Base-by-base conservation (phyloP, 129 eudicot genomes). In the Chrysanthemum makinoi region DNA sequence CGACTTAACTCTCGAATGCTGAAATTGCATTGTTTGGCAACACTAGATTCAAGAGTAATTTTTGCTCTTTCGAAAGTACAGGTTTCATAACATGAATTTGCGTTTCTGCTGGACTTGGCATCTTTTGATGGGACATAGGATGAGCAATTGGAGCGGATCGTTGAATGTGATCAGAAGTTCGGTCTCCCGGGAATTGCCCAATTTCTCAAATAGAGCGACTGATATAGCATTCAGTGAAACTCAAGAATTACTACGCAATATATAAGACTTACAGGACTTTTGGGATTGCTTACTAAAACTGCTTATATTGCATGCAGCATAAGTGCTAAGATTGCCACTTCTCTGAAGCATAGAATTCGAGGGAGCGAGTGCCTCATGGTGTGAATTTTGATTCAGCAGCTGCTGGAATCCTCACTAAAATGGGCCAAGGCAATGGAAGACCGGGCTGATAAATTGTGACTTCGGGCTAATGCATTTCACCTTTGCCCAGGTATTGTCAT, bases 341-440 rank as follows among this genome's bases (percentile, higher is more conserved):
- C 80, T 84, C 96, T 0, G 80, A 83, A 79, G 87, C 89, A 50
- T 77, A 72, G 62, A 17, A 44, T 53, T 80, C 95, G 12, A 85
- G 75, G 4, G 85, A 89, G 50, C 81, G 79, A 72, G 78, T 84
- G 86, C 58, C 77, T 69, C 81, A 83, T 67, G 98, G 96, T 68
- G 82, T 94, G 75, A 94, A 89, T 63, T 93, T 85, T 47, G 98
- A 96, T 12, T 94, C 98, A 1, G 98, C 98, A 2, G 98, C 98
- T 62, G 89, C 96, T 53, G 96, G 96, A 48, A 93, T 93, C 61
- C 98, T 93, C 4, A 96, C 89, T 57, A 69, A 68, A 8, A 93
- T 95, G 1, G 95, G 98, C 79, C 77, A 89, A 44, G 87, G 89
- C 67, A 89, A 89, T 68, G 98, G 89, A 75, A 80, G 96, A 24